These are phyloP conservation scores for Colletotrichum horii DNA, from an alignment of 2,329 filamentous ascomycete genomes.

Conservation along the genomic window DNA sequence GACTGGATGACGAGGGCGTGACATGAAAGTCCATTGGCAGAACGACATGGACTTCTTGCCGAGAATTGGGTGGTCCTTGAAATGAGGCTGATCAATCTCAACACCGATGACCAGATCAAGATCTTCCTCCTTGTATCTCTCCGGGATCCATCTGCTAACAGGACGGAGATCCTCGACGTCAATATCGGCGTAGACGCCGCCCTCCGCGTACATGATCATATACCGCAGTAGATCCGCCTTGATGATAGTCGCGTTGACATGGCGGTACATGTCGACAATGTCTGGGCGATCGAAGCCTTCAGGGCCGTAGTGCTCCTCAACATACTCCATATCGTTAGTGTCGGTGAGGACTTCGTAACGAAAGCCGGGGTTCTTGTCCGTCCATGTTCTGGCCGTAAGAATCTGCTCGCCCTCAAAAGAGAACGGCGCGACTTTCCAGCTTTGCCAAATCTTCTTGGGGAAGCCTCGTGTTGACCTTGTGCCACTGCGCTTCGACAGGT, in stretches of 20 bases:
- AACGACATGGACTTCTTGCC: conserved; percentile 73
- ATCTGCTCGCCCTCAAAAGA: conserved; percentile 69
- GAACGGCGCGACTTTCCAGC: conserved; percentile 74
- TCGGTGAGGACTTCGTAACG: conserved; percentile 75
- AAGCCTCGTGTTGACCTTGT: conserved; percentile 43
- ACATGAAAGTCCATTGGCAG: conserved; percentile 79
- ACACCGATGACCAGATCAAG: conserved; percentile 74
- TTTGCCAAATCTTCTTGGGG: conserved; percentile 77
- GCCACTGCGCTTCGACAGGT: conserved; percentile 19
- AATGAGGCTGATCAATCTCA: conserved; percentile 74
- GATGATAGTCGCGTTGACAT: conserved; percentile 67
- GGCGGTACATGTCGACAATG: conserved; percentile 65
- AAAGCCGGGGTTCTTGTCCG: conserved; percentile 67
- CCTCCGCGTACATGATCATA: conserved; percentile 76
- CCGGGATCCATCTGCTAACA: conserved; percentile 39
- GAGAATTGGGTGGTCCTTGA: conserved; percentile 66
- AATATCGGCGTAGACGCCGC: conserved; percentile 72
- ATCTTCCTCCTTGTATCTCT: conserved; percentile 66
- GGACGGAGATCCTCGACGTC: conserved; percentile 42
- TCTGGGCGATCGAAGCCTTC: conserved; percentile 70
- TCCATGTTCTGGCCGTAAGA: conserved; percentile 67
- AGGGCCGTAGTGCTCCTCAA: conserved; percentile 71
- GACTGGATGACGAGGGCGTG: conserved; percentile 69
- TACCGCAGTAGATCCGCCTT: conserved; percentile 74
- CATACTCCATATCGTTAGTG: conserved; percentile 69